Percentiles rank a stretch among this genome's conserved stretches.
Evolutionary conservation across 1,284 basidiomycete genomes (phyloP).

Genomic region (Ganoderma leucocontextum): DNA sequence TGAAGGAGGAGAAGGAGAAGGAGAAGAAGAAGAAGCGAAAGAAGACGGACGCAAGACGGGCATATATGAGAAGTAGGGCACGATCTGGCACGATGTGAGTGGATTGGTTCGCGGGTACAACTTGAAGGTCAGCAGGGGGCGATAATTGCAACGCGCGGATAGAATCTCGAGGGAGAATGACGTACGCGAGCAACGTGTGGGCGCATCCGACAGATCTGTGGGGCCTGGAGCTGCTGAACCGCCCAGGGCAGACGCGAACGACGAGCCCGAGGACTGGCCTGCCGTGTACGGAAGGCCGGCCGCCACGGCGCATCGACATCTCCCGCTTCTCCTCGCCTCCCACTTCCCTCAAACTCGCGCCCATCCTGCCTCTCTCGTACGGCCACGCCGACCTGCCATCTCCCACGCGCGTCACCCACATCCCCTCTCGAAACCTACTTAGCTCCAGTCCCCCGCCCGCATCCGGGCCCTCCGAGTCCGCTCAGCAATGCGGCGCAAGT

Average conservation of each 20-base stretch:
- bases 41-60: not conserved
- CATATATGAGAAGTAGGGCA: not conserved
- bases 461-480: slow-evolving; percentile 18
- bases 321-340: not conserved
- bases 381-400: slow-evolving; percentile 8
- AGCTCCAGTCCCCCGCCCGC: slow-evolving; percentile 7
- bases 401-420: not conserved
- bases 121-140: too few species aligned
- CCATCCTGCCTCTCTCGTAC: slow-evolving; percentile 3
- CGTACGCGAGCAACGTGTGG: slow-evolving; percentile 5
- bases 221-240: not conserved
- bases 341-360: not conserved
- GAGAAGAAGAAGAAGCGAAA: not conserved
- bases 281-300: slow-evolving; percentile 2
- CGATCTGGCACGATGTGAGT: not conserved
- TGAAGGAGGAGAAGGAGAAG: not conserved
- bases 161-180: not conserved
- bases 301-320: not conserved
- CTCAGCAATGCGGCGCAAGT: slow-evolving; percentile 45
- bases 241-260: not conserved
- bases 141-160: not conserved
- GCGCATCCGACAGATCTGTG: not conserved
- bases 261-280: not conserved
- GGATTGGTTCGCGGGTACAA: not conserved
- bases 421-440: not conserved